Evolutionary conservation across 2,329 filamentous ascomycete genomes (phyloP), one percentile per base, ranked within the genome.

Genomic region (Colletotrichum spaethianum): DNA sequence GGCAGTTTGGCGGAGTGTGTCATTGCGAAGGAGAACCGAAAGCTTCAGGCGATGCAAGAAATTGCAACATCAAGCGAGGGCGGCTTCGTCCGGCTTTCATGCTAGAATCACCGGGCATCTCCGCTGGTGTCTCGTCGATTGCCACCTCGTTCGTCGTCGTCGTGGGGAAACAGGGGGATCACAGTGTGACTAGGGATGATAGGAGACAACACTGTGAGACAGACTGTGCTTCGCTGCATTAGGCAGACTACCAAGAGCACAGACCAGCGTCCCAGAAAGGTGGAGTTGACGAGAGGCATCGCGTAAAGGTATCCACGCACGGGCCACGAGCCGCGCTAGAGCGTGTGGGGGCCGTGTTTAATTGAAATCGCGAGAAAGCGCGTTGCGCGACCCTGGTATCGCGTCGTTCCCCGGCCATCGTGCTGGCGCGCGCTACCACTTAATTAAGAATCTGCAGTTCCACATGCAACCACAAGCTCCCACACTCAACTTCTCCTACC

Each of bases 381-480:
- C 67, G 67, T 23, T 18, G 42, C 60, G 67, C 61, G 67, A 73
- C 56, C 33, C 57, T 31, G 33, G 53, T 20, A 50, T 28, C 70
- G 67, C 70, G 70, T 56, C 53, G 62, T 71, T 73, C 36, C 70
- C 70, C 70, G 70, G 70, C n/a, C 70, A 69, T 64, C 70, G 52
- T 59, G 4, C 52, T 65, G 42, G 66, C 59, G 40, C 44, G 67
- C 60, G 66, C 66, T 72, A 70, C 66, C 67, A 67, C 70, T 55
- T 64, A 60, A 71, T 71, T 73, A 70, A 67, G 62, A 65, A 12
- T 73, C 56, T 66, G 62, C 67, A 57, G 65, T 73, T 73, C 67
- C 67, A 73, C 65, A 64, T 38, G 36, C 23, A 64, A n/a, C 53
- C 33, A 11, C 53, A 33, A 60, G 31, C 44, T 50, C 44, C 28